Percentiles rank a stretch among this genome's conserved stretches.
phyloP scores from a whole-genome alignment of 305 asterid species.

The Fraxinus angustifolia region DNA sequence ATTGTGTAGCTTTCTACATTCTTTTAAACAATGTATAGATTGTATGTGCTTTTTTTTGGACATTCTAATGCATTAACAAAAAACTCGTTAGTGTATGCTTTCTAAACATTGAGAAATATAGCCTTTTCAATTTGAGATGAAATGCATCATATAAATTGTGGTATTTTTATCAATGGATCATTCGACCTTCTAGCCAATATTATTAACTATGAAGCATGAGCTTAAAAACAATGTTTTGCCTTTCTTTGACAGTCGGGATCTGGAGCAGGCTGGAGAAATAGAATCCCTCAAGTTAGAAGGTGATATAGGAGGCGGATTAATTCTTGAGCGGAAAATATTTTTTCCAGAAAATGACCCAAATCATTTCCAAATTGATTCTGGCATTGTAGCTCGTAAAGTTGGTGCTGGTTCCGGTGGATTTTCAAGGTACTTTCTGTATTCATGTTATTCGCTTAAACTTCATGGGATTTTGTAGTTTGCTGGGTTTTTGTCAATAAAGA shows the following conservation, averaged over 20 bases:
- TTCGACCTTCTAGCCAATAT: background rate
- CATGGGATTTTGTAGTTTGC: conserved; percentile 2
- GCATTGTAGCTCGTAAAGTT: conserved; percentile 67
- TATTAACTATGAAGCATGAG: background rate
- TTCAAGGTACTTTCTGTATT: conserved; percentile 51
- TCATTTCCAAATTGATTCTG: conserved; percentile 59
- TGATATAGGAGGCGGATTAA: conserved; percentile 88
- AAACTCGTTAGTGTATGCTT: background rate
- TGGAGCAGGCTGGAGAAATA: conserved; percentile 78
- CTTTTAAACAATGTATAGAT: background rate
- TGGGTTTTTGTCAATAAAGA: background rate
- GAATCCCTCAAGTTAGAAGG: conserved; percentile 78
- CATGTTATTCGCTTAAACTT: background rate
- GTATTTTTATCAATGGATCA: background rate
- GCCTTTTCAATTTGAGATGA: background rate
- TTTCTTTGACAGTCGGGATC: conserved; percentile 49
- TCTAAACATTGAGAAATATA: background rate
- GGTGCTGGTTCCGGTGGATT: conserved; percentile 99
- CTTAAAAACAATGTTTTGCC: background rate
- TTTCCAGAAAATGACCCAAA: conserved; percentile 58
- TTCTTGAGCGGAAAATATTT: conserved; percentile 53
- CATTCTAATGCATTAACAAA: background rate
- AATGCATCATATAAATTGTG: background rate
- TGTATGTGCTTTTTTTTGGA: background rate
- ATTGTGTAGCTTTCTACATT: background rate